phyloP scores from a whole-genome alignment of 73 alveolate genomes.

The Paramecium pentaurelia region DNA sequence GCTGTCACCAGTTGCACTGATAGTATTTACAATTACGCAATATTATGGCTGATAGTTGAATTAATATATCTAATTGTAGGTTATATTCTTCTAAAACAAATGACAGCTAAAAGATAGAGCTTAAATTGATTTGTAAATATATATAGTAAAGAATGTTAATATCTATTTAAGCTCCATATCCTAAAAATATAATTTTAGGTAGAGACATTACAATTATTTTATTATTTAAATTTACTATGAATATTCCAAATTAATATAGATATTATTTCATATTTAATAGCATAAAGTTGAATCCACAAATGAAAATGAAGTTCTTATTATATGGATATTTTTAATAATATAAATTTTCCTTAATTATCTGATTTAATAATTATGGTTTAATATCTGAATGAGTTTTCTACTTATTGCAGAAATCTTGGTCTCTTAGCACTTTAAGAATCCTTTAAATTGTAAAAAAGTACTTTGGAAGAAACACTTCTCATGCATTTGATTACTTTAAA shows the following conservation, averaged over 20 bases:
- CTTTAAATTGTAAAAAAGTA: not conserved
- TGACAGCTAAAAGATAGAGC: not conserved
- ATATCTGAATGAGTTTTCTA: not conserved
- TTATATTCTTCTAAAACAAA: not conserved
- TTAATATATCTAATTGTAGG: not conserved
- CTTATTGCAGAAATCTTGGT: not conserved
- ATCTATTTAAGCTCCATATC: too few relatives aligned
- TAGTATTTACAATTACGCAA: not conserved
- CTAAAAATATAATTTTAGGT: not conserved
- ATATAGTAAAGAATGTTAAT: too few relatives aligned
- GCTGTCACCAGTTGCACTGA: not conserved
- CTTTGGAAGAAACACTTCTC: not conserved
- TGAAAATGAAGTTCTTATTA: not conserved
- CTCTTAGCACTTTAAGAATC: not conserved
- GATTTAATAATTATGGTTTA: constrained; percentile 5
- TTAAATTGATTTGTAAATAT: not conserved
- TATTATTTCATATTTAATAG: not conserved
- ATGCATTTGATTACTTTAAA: not conserved
- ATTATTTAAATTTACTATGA: not conserved
- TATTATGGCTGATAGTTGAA: not conserved
- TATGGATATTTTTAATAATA: not conserved
- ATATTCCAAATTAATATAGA: not conserved
- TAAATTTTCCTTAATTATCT: not conserved
- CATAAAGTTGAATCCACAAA: not conserved
- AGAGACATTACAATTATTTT: not conserved